Evolutionary conservation across 2,329 filamentous ascomycete genomes (phyloP).

Genomic region (Fusarium nodosum): DNA sequence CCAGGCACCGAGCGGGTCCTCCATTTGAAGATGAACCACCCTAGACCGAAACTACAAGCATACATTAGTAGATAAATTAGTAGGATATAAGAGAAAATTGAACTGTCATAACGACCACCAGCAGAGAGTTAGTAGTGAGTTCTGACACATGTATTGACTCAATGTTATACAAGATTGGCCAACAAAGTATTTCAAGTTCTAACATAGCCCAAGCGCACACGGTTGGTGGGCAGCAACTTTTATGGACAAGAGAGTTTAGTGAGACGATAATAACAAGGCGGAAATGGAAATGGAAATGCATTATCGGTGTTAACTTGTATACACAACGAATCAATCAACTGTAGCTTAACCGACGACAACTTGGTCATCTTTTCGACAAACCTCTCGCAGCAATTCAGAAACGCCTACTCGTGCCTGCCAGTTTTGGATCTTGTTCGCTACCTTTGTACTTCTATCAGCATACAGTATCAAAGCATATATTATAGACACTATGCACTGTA

Average conservation of each 20-base stretch:
- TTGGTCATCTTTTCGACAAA: no score
- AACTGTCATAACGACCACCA: no score
- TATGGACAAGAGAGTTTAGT: no score
- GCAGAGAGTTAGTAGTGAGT: no score
- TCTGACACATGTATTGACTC: no score
- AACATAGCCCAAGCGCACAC: no score
- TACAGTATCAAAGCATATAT: neutral
- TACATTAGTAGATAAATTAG: no score
- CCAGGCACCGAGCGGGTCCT: slow-evolving; percentile 33
- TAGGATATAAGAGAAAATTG: no score
- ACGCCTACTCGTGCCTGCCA: neutral
- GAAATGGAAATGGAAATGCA: neutral
- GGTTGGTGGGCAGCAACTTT: no score
- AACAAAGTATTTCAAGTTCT: no score
- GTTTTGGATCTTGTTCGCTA: neutral
- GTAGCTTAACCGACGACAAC: neutral
- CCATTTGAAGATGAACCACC: neutral
- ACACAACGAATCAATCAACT: neutral
- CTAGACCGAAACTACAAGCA: neutral
- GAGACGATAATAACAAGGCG: no score
- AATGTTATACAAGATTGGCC: no score
- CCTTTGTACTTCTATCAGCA: neutral
- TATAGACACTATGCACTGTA: slow-evolving; percentile 12
- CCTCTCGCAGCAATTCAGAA: neutral
- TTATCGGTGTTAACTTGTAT: neutral